Evolutionary conservation across 2,329 filamentous ascomycete genomes (phyloP).

Genomic region (Clonostachys rhizophaga): DNA sequence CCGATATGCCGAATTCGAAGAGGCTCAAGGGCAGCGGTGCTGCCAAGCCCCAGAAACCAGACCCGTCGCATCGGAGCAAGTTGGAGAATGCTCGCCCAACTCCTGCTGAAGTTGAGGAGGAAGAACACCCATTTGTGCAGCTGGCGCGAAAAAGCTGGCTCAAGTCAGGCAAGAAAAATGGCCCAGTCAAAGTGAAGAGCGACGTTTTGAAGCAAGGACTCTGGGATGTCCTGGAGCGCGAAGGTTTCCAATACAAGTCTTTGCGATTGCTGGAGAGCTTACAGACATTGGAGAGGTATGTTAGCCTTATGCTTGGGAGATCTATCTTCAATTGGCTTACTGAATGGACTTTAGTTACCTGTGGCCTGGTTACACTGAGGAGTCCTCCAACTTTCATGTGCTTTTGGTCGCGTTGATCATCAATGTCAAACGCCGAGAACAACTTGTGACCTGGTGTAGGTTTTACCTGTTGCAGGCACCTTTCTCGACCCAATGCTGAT

Average conservation of each 20-base stretch:
- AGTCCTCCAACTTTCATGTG: constrained; percentile 88
- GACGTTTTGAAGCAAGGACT: constrained; percentile 82
- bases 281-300: constrained; percentile 79
- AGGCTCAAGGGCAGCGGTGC: constrained; percentile 49
- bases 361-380: constrained; percentile 88
- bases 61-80: constrained; percentile 10
- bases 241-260: constrained; percentile 71
- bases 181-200: constrained; percentile 72
- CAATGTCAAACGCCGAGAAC: constrained; percentile 84
- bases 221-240: constrained; percentile 83
- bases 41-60: constrained; percentile 28
- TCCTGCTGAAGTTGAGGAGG: constrained; percentile 65
- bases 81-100: constrained; percentile 36
- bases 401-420: constrained; percentile 80
- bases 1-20: constrained; percentile 54
- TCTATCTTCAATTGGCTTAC: background rate
- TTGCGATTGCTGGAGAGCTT: constrained; percentile 83
- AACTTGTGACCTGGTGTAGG: constrained; percentile 81
- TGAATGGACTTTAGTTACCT: constrained; percentile 59
- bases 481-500: background rate
- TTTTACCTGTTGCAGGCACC: constrained; percentile 1
- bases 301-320: background rate
- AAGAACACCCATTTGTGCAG: constrained; percentile 67
- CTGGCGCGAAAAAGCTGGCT: constrained; percentile 86
- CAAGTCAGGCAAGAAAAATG: constrained; percentile 52